These are phyloP conservation scores for Exophiala sp. DNA, from an alignment of 2,329 filamentous ascomycete genomes.

Conservation along the genomic window DNA sequence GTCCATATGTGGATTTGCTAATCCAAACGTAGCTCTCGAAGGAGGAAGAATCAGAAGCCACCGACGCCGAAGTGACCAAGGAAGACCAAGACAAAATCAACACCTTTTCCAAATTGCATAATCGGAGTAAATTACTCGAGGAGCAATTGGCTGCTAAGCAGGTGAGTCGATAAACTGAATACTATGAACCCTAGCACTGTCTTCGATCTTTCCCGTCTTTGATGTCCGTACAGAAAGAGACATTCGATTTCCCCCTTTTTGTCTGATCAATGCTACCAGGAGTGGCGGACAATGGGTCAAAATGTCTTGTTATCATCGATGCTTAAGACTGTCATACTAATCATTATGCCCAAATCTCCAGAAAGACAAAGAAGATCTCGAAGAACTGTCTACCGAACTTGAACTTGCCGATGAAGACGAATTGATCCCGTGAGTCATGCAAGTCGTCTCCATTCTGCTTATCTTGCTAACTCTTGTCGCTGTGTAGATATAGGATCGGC, in stretches of 20 bases:
- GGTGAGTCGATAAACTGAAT: constrained; percentile 46
- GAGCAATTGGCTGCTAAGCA: constrained; percentile 74
- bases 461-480: not conserved
- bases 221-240: not conserved
- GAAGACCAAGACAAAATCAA: constrained; percentile 99
- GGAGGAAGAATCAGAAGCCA: constrained; percentile 73
- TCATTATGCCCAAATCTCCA: constrained; percentile 37
- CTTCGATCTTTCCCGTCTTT: no score
- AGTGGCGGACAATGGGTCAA: not conserved
- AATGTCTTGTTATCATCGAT: not conserved
- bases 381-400: constrained; percentile 83
- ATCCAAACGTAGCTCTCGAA: constrained; percentile 66
- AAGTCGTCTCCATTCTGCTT: not conserved
- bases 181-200: no score
- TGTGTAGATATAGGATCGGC: constrained; percentile 81
- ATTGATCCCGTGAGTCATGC: constrained; percentile 63
- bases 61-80: constrained; percentile 85
- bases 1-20: no score
- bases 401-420: constrained; percentile 93
- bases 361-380: constrained; percentile 98
- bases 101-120: constrained; percentile 88
- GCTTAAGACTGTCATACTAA: not conserved
- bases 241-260: constrained; percentile 6
- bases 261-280: not conserved
- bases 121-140: constrained; percentile 70